Evolutionary conservation across 371 early-diverging fungal genomes (phyloP).

Genomic region (Funneliformis caledonium): DNA sequence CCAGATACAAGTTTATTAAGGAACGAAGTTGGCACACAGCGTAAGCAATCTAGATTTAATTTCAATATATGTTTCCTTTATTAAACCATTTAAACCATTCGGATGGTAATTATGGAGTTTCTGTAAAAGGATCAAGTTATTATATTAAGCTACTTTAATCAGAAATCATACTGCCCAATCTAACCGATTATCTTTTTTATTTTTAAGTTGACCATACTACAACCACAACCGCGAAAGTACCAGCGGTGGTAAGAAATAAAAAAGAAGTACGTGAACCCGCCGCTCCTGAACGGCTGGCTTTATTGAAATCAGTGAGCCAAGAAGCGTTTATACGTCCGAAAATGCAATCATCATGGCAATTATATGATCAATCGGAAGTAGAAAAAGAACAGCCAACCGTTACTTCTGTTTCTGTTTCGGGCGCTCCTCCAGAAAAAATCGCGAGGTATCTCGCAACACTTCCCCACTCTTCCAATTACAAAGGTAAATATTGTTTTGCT

Average conservation of each 20-base stretch:
- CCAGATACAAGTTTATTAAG: constrained; percentile 64
- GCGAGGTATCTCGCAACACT: constrained; percentile 32
- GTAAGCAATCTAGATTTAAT: constrained; percentile 43
- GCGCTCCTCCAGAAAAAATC: constrained; percentile 37
- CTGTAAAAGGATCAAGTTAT: too few species aligned
- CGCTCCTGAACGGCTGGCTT: constrained; percentile 47
- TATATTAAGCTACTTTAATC: background rate
- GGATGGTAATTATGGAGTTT: too few species aligned
- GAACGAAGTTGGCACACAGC: constrained; percentile 57
- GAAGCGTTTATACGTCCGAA: constrained; percentile 81
- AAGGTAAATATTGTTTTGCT: constrained; percentile 19
- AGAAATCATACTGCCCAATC: too few species aligned
- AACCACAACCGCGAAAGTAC: background rate
- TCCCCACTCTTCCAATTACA: constrained; percentile 29
- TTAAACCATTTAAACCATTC: too few species aligned
- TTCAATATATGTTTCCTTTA: too few species aligned
- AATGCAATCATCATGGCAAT: constrained; percentile 68
- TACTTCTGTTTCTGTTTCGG: constrained; percentile 38
- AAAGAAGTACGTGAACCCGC: constrained; percentile 42
- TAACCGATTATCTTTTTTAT: too few species aligned
- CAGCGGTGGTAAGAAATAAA: constrained; percentile 30
- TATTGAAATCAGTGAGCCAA: constrained; percentile 72
- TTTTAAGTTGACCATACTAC: background rate
- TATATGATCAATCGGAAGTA: constrained; percentile 61
- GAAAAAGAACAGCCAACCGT: constrained; percentile 44